Percentiles rank a stretch among this genome's conserved stretches.
These are phyloP conservation scores for Pseudogymnoascus destructans DNA, from an alignment of 2,329 filamentous ascomycete genomes.

Conservation along the genomic window DNA sequence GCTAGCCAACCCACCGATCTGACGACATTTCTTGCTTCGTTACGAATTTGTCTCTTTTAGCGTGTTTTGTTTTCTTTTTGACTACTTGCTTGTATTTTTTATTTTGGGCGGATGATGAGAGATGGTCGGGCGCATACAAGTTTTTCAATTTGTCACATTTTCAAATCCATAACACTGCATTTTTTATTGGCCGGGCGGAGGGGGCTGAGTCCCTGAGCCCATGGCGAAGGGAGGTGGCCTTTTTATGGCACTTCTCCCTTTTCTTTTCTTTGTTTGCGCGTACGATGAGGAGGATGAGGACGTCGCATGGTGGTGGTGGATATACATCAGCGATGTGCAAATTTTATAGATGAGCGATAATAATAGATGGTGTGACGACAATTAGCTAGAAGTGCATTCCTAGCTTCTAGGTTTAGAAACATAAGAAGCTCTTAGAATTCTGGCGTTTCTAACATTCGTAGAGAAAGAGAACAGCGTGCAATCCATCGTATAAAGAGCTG, in stretches of 20 bases:
- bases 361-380: neutral
- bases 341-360: neutral
- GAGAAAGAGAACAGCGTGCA: too few species aligned
- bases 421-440: too few species aligned
- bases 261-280: neutral
- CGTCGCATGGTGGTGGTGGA: neutral
- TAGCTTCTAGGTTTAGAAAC: too few species aligned
- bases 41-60: constrained; percentile 4
- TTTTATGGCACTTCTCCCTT: neutral
- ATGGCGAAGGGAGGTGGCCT: neutral
- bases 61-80: neutral
- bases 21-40: neutral
- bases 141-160: neutral
- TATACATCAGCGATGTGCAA: neutral
- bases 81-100: neutral
- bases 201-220: neutral
- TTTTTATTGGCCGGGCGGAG: constrained; percentile 5
- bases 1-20: neutral
- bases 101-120: neutral
- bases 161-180: neutral
- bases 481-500: too few species aligned
- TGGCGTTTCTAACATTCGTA: too few species aligned
- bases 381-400: too few species aligned
- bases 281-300: neutral
- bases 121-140: neutral